A percentile compares a stretch with the other conserved stretches of the same genome.
phyloP scores from a whole-genome alignment of 331 rosid genomes.

The Acacia concinna region DNA sequence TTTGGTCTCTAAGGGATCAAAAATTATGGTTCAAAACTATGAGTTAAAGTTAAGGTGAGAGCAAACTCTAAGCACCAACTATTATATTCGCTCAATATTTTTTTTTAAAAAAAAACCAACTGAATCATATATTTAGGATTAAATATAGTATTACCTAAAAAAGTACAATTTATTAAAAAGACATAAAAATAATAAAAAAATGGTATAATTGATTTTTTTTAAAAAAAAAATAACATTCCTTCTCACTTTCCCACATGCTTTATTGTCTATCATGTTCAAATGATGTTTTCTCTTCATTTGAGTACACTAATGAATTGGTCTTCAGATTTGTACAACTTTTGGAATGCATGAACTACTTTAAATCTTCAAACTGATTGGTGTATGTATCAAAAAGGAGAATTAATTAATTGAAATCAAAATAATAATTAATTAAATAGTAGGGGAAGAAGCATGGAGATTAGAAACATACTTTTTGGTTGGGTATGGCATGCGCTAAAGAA shows the following conservation, averaged over 20 bases:
- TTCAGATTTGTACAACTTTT: not conserved
- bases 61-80: no score
- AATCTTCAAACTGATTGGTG: not conserved
- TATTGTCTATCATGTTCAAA: not conserved
- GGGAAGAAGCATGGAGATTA: not conserved
- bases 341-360: not conserved
- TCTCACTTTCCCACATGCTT: not conserved
- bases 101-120: no score
- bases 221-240: not conserved
- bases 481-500: not conserved
- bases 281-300: not conserved
- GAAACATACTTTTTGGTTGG: not conserved
- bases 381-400: not conserved
- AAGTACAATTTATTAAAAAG: no score
- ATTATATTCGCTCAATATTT: no score
- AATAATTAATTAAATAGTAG: not conserved
- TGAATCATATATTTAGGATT: no score
- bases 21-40: no score
- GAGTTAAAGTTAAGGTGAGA: no score
- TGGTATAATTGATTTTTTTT: not conserved
- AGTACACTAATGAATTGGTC: not conserved
- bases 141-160: no score
- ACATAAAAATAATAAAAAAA: not conserved
- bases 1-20: no score
- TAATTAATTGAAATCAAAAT: not conserved